These are phyloP conservation scores for Colletotrichum euphorbiae DNA, from an alignment of 2,329 filamentous ascomycete genomes.

Conservation along the genomic window DNA sequence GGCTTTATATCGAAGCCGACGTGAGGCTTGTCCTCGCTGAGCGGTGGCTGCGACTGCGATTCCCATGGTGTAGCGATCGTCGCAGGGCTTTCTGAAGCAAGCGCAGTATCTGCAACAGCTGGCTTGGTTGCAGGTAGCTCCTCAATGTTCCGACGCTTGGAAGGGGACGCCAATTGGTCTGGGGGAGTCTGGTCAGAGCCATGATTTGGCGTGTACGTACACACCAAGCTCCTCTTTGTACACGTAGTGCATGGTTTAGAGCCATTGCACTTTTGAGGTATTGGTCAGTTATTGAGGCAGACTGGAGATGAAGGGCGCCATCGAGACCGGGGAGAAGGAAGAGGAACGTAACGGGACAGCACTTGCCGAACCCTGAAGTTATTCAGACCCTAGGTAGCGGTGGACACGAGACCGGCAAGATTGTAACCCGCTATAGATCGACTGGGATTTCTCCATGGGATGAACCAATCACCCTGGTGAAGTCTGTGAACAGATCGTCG, in stretches of 20 bases:
- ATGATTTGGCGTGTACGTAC: constrained; percentile 39
- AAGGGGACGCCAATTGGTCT: constrained; percentile 35
- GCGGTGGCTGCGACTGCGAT: constrained; percentile 20
- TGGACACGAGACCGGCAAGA: constrained; percentile 31
- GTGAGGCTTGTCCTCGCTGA: constrained; percentile 23
- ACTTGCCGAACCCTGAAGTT: constrained; percentile 24
- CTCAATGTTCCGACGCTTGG: constrained; percentile 39
- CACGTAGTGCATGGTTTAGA: constrained; percentile 43
- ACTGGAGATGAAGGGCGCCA: constrained; percentile 3
- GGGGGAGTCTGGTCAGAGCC: constrained; percentile 30
- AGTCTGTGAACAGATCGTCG: constrained; percentile 27
- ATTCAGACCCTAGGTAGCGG: not conserved
- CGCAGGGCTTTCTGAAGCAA: constrained; percentile 29
- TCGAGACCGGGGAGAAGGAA: not conserved
- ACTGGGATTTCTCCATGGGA: constrained; percentile 15
- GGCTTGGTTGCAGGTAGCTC: constrained; percentile 23
- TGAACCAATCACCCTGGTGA: constrained; percentile 25
- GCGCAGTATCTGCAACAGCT: constrained; percentile 16
- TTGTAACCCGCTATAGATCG: constrained; percentile 18
- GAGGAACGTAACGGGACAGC: constrained; percentile 10
- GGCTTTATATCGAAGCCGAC: constrained; percentile 33
- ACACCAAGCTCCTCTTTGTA: constrained; percentile 41
- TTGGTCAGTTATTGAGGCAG: constrained; percentile 23
- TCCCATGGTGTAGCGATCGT: constrained; percentile 30
- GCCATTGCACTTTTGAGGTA: constrained; percentile 43